A percentile compares a stretch with the other conserved stretches of the same genome.
These are phyloP conservation scores for Apophysomyces sp. DNA, from an alignment of 371 early-diverging fungal genomes.

Conservation along the genomic window DNA sequence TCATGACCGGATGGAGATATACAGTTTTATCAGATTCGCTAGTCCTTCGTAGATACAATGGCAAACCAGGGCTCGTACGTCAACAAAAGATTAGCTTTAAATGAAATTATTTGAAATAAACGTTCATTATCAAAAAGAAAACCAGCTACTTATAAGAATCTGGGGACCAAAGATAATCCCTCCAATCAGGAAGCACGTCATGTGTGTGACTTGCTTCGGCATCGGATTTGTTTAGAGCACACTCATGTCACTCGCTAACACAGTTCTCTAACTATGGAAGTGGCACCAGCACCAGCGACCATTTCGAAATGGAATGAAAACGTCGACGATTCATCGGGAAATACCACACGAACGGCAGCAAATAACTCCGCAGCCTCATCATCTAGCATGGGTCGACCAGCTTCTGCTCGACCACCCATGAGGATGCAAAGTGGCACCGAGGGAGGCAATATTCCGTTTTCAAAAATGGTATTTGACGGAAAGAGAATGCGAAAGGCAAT, in stretches of 20 bases:
- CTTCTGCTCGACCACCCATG: conserved; percentile 11
- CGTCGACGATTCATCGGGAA: neutral
- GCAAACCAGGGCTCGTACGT: neutral
- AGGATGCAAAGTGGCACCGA: conserved; percentile 12
- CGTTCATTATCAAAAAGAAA: no score
- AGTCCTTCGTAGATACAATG: neutral
- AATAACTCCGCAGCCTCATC: neutral
- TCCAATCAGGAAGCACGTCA: no score
- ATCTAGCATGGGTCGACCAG: conserved; percentile 1
- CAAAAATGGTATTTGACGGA: conserved; percentile 73
- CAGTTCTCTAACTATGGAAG: neutral
- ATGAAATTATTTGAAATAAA: neutral
- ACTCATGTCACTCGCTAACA: neutral
- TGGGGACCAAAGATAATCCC: no score
- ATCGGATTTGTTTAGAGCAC: no score
- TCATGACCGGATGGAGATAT: neutral
- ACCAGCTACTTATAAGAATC: no score
- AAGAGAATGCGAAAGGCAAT: conserved; percentile 96
- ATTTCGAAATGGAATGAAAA: neutral
- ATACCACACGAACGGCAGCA: neutral
- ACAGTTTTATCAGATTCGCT: neutral
- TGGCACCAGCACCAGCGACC: neutral
- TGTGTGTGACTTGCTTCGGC: no score
- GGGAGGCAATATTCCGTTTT: conserved; percentile 39
- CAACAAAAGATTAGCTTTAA: neutral